Base-by-base conservation (phyloP, 768 basidiomycete genomes). In the Paxillus involutus region DNA sequence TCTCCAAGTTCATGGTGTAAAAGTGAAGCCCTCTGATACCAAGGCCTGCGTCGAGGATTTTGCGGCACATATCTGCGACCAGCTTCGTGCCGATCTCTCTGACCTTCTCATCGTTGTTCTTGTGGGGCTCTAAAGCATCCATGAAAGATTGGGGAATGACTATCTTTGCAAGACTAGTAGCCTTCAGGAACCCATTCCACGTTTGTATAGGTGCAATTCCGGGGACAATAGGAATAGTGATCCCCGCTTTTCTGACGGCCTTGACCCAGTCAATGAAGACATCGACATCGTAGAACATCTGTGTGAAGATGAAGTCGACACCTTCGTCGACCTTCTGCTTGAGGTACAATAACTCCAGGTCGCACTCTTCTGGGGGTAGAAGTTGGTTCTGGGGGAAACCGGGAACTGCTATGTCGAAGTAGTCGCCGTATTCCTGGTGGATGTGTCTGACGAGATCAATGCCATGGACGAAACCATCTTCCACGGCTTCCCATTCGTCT, bases 1-100 rank as follows among this genome's bases (percentile, higher is more conserved):
- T 94, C 71, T 96, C 94, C 48, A 98, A 75, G 69, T 98, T 98
- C 91, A 98, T 91, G 53, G 96, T 98, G 71, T 98, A 96, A 71
- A 96, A 94, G 70, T 97, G 94, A 51, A 98, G 74, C 6, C 95
- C 96, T 43, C 83, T 83, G 60, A 99, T 90, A 13, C 88, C 94
- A 44, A 94, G 75, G 55, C 84, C 81, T 41, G 84, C 91, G 5
- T 79, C 77, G 53, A 99, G 76, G 62, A 99, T 96, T 62, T 80
- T 80, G 54, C 87, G 78, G 70, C 96, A 98, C 89, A 99, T 91
- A 24, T 94, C 89, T 24, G 91, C 94, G 16, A 99, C 94, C 24
- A 98, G 80, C 71, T 85, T 90, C n/a, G 89, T 98, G 3, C 97
- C 97, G 48, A 96, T 79, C 67, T 86, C 91, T 63, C 92, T 80